These are phyloP conservation scores for Chaetomium globosum DNA, from an alignment of 2,329 filamentous ascomycete species.

Conservation along the genomic window DNA sequence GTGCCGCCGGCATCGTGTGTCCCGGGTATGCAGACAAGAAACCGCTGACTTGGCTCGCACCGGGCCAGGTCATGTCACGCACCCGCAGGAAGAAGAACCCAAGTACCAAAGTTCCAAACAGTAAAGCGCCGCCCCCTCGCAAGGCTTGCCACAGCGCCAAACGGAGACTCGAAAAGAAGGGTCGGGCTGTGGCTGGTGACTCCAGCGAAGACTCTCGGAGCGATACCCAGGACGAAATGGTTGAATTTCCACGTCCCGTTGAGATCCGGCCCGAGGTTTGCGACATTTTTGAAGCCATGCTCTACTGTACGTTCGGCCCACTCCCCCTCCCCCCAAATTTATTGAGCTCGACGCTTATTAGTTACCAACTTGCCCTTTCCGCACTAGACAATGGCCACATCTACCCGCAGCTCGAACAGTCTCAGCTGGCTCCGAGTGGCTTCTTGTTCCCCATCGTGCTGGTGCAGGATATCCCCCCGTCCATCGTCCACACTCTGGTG, in stretches of 20 bases:
- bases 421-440: constrained; percentile 24
- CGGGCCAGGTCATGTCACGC: constrained; percentile 30
- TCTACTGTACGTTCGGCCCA: constrained; percentile 27
- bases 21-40: constrained; percentile 35
- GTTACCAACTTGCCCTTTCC: neutral
- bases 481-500: constrained; percentile 29
- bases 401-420: constrained; percentile 24
- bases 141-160: neutral
- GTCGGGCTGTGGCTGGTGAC: neutral
- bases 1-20: constrained; percentile 30
- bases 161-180: neutral
- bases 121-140: neutral
- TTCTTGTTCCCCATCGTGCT: constrained; percentile 19
- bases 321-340: neutral
- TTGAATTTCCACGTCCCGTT: neutral
- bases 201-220: neutral
- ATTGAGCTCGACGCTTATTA: neutral
- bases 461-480: constrained; percentile 15
- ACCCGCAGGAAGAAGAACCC: constrained; percentile 16
- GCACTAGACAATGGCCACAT: constrained; percentile 26
- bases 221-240: constrained; percentile 3
- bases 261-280: constrained; percentile 25
- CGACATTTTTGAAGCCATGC: constrained; percentile 30
- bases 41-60: constrained; percentile 33
- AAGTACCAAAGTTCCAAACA: neutral